Evolutionary conservation across 169 alveolate genomes (phyloP), one percentile per base, ranked within the genome.

Genomic region (Cryptosporidium viatorum): DNA sequence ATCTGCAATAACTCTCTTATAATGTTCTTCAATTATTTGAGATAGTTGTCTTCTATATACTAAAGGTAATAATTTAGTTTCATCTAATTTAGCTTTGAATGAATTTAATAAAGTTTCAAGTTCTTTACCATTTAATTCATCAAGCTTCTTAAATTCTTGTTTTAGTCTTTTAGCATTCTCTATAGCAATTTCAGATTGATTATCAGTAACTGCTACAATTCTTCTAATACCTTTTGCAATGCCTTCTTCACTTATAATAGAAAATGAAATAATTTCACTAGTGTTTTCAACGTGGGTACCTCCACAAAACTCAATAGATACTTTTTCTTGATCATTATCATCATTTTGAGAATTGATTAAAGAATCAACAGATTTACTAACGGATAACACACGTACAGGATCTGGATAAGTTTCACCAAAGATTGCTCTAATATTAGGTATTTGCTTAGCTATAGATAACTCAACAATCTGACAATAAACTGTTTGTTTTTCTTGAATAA

Each of bases 391-490:
- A n/a, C 98, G 92, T 43, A 97, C 99, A 10, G 95, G 95, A 69
- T 96, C 97, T 6, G 99, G 98, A 92, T 97, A 97, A 52, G 93
- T 92, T 85, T 97, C 99, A 45, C 97, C 97, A 85, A 97, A 97
- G 43, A 95, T 95, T 9, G 95, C 95, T 68, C 96, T 69, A 33
- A 69, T 39, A 26, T 51, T 62, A 6, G 84, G 60, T 48, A 95
- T 95, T 65, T 94, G 91, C 67, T 85, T 86, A 29, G 96, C 96
- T 23, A 93, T 85, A 55, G 69, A 85, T 85, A 91, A 93, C 37
- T 86, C 92, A 69, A 94, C 65, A 70, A 84, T 93, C 74, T 85
- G 85, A 51, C 93, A 93, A 37, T 87, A 80, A 26, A 94, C 95
- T 26, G 84, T 62, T 91, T 91, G 92, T 58, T 91, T 93, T 39